These are phyloP conservation scores for Tolypocladium ophioglossoides DNA, from an alignment of 2,329 filamentous ascomycete genomes.

Conservation along the genomic window DNA sequence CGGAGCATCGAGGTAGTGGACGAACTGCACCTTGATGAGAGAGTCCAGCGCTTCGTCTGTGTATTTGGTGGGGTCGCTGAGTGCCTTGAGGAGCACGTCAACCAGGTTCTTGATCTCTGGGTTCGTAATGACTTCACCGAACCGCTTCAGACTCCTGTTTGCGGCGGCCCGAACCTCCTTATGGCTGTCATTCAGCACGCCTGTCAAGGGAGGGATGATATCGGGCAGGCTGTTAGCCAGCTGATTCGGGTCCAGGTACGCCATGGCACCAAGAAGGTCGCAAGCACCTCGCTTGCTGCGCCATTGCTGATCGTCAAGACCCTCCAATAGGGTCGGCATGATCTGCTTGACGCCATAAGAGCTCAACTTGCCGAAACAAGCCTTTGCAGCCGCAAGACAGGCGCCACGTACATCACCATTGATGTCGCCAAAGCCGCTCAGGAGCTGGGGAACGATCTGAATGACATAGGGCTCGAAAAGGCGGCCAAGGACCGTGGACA, in stretches of 20 bases:
- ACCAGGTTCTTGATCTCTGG: constrained; percentile 93
- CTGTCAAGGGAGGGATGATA: constrained; percentile 91
- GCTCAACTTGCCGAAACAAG: constrained; percentile 85
- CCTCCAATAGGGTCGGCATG: constrained; percentile 79
- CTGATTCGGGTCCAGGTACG: constrained; percentile 92
- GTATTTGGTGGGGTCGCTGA: constrained; percentile 95
- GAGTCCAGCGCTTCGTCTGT: constrained; percentile 90
- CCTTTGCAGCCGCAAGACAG: constrained; percentile 85
- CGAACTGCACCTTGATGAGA: constrained; percentile 95
- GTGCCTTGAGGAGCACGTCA: constrained; percentile 82
- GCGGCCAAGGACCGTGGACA: constrained; percentile 76
- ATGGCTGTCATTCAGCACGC: constrained; percentile 92
- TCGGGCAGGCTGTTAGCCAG: constrained; percentile 85
- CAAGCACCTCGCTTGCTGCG: constrained; percentile 97
- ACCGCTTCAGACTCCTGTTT: constrained; percentile 92
- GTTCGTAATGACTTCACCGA: constrained; percentile 97
- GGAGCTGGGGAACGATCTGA: constrained; percentile 82
- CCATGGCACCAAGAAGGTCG: constrained; percentile 94
- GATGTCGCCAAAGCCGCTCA: constrained; percentile 80
- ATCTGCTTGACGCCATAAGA: constrained; percentile 95
- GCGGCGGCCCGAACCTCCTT: constrained; percentile 90
- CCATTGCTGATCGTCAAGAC: constrained; percentile 93
- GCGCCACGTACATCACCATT: constrained; percentile 86
- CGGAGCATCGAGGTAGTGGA: constrained; percentile 95
- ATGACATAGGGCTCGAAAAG: constrained; percentile 96